Conservation (phyloP, 202 grass and related monocot species). For the Setaria italica region DNA sequence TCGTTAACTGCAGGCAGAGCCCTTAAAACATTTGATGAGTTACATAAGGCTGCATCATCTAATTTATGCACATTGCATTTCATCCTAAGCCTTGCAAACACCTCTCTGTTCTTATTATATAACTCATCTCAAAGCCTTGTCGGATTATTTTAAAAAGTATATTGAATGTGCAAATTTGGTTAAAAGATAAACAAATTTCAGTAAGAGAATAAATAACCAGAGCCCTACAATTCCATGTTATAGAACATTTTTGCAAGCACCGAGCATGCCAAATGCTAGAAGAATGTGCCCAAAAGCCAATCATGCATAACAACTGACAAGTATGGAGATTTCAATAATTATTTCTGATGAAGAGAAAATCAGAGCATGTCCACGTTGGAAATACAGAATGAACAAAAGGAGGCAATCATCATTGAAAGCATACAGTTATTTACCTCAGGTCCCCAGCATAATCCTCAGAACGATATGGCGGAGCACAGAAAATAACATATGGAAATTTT, state of each 20-base stretch:
- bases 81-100: not conserved
- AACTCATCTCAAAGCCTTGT: not conserved
- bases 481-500: constrained; percentile 82
- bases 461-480: constrained; percentile 89
- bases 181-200: constrained; percentile 24
- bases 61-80: constrained; percentile 9
- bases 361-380: not conserved
- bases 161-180: not conserved
- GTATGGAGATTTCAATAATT: not conserved
- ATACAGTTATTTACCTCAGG: constrained; percentile 61
- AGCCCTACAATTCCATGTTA: not conserved
- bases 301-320: constrained; percentile 35
- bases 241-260: not conserved
- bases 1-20: not conserved
- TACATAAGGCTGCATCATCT: not conserved
- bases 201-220: not conserved
- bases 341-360: not conserved
- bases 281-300: constrained; percentile 15
- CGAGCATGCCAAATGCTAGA: constrained; percentile 24
- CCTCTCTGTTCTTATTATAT: not conserved
- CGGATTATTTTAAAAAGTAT: not conserved
- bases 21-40: not conserved
- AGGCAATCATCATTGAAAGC: not conserved
- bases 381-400: not conserved
- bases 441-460: constrained; percentile 80